Evolutionary conservation across 345 rosid species (phyloP).

Genomic region (Eucalyptus pauciflora): DNA sequence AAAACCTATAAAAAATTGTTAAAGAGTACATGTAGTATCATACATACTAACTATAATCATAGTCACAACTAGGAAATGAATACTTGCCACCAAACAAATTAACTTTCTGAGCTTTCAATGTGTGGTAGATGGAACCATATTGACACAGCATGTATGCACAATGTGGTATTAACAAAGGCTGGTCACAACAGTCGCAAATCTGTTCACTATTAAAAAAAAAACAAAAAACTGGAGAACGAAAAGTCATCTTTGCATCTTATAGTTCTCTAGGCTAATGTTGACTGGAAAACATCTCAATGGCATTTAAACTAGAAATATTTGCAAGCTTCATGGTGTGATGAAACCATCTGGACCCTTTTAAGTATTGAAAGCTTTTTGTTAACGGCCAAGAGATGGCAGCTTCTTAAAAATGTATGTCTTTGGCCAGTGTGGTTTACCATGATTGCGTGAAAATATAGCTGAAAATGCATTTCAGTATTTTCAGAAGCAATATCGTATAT

Average conservation of each 20-base stretch:
- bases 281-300: not conserved
- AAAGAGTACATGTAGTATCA: not conserved
- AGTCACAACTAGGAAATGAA: not conserved
- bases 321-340: not conserved
- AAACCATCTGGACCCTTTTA: not conserved
- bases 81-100: not conserved
- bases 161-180: not conserved
- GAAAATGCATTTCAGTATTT: not conserved
- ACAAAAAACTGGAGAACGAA: not conserved
- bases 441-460: not conserved
- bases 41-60: not conserved
- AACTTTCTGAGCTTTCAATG: not conserved
- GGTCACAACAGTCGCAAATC: not conserved
- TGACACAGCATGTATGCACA: not conserved
- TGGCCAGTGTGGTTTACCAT: not conserved
- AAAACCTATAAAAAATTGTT: not conserved
- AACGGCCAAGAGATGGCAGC: not conserved
- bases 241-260: not conserved
- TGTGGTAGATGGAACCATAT: not conserved
- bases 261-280: not conserved
- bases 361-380: not conserved
- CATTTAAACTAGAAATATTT: not conserved
- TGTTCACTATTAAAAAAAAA: not conserved
- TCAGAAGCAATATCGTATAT: not conserved
- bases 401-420: not conserved